Evolutionary conservation across 352 stramenopile species (phyloP).

Genomic region (Globisporangium nunn): DNA sequence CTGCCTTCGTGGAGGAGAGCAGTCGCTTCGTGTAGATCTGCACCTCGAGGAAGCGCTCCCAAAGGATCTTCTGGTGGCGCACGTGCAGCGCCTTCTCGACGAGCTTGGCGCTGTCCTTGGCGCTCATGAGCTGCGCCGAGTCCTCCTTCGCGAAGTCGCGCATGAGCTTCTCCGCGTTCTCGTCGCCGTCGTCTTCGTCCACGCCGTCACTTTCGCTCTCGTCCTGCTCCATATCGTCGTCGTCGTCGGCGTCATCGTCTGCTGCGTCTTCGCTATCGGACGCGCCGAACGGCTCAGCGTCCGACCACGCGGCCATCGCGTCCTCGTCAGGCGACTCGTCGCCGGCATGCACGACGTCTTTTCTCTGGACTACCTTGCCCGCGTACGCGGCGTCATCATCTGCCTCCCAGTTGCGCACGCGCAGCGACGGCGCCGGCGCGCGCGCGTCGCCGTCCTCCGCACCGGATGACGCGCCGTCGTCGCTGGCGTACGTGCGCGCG

Average conservation of each 20-base stretch:
- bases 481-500: conserved; percentile 32
- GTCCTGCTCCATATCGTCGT: conserved; percentile 24
- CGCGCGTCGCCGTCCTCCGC: conserved; percentile 17
- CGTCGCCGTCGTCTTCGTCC: conserved; percentile 25
- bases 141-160: conserved; percentile 73
- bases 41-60: conserved; percentile 76
- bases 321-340: conserved; percentile 67
- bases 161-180: conserved; percentile 72
- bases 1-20: conserved; percentile 40
- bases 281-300: conserved; percentile 70
- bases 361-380: conserved; percentile 72
- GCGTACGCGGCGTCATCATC: conserved; percentile 57
- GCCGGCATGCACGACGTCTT: conserved; percentile 17
- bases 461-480: conserved; percentile 10
- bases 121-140: conserved; percentile 60
- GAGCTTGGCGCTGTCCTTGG: conserved; percentile 71
- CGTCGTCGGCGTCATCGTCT: conserved; percentile 22
- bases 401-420: conserved; percentile 72
- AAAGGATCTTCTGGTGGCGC: conserved; percentile 78
- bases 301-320: conserved; percentile 70
- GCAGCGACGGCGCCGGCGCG: conserved; percentile 56
- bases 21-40: conserved; percentile 84
- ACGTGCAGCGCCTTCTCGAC: conserved; percentile 75
- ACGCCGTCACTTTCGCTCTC: conserved; percentile 20
- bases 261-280: conserved; percentile 34